Conservation (phyloP, 768 basidiomycete genomes). For the Psilocybe sp. region DNA sequence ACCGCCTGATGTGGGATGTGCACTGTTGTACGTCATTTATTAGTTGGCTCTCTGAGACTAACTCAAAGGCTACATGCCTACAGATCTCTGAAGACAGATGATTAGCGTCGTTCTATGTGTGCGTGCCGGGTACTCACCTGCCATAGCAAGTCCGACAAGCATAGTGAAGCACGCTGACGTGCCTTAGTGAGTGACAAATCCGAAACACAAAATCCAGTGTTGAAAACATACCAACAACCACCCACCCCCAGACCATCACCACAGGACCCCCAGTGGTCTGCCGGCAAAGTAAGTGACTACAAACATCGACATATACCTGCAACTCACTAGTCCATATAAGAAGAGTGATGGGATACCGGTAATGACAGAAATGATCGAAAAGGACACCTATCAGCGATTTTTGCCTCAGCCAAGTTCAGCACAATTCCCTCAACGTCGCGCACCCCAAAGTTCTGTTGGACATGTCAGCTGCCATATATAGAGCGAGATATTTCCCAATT, state of each 20-base stretch:
- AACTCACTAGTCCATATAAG: conserved; percentile 60
- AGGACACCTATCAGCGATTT: conserved; percentile 44
- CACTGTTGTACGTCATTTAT: conserved; percentile 30
- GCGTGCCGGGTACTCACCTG: conserved; percentile 37
- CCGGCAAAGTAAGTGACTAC: background rate
- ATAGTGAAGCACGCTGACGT: conserved; percentile 60
- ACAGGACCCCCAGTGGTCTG: conserved; percentile 74
- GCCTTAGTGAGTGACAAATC: background rate
- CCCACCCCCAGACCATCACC: conserved; percentile 77
- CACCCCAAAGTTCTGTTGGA: conserved; percentile 62
- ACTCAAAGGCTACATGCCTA: conserved; percentile 28
- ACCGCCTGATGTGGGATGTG: conserved; percentile 70
- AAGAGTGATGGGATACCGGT: conserved; percentile 73
- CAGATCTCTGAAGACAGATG: conserved; percentile 36
- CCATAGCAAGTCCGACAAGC: conserved; percentile 74
- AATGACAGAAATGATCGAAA: conserved; percentile 75
- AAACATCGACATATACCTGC: background rate
- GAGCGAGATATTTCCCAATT: conserved; percentile 7
- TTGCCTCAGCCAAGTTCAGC: conserved; percentile 4
- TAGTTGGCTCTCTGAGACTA: background rate
- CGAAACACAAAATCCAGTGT: background rate
- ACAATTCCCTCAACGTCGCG: conserved; percentile 11
- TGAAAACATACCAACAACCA: conserved; percentile 52
- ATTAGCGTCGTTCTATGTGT: background rate
- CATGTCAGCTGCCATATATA: background rate